These are phyloP conservation scores for Yamadazyma paraphyllophila DNA, from an alignment of 805 yeast species.

Conservation along the genomic window DNA sequence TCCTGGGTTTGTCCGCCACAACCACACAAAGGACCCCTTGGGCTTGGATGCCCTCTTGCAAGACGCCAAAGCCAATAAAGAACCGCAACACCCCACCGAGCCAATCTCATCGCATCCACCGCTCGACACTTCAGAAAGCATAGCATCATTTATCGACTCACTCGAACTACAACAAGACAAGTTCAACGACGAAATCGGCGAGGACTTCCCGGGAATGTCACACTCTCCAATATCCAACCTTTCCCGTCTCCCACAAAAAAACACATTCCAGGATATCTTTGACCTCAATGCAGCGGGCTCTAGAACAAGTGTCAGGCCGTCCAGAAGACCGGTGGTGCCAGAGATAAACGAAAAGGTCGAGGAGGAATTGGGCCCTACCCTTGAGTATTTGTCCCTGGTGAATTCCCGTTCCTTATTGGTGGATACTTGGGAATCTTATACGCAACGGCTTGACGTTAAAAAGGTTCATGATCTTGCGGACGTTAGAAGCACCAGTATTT, in stretches of 20 bases:
- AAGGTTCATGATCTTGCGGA: not conserved
- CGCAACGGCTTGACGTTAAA: not conserved
- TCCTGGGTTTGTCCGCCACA: not conserved
- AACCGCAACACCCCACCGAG: not conserved
- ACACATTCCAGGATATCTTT: not conserved
- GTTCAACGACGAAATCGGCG: not conserved
- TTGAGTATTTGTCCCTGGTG: not conserved
- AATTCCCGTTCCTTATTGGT: not conserved
- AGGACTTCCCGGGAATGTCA: not conserved
- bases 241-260: no score
- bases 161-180: not conserved
- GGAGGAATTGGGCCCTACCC: slow-evolving; percentile 3
- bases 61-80: not conserved
- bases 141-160: slow-evolving; percentile 1
- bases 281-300: not conserved
- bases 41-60: not conserved
- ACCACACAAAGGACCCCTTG: not conserved
- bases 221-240: no score
- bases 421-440: not conserved
- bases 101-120: not conserved
- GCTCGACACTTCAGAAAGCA: not conserved
- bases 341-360: not conserved
- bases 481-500: not conserved
- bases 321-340: not conserved
- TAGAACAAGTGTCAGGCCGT: no score